phyloP scores from a whole-genome alignment of 257 asterid species.

The Buddleja alternifolia region DNA sequence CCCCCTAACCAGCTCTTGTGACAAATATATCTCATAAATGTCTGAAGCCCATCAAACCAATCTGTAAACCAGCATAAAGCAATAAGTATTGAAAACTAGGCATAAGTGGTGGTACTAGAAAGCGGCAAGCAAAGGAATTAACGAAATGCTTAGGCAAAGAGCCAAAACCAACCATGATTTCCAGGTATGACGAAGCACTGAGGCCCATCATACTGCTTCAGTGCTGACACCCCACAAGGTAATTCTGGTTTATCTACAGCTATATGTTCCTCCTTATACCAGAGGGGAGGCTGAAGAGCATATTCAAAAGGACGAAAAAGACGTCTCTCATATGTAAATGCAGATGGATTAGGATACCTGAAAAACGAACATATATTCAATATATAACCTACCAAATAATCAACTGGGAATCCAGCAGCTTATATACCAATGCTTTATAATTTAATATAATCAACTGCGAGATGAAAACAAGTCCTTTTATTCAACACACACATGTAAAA shows the following conservation, averaged over 20 bases:
- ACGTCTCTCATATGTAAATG: conserved; percentile 89
- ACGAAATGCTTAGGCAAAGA: conserved; percentile 5
- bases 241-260: conserved; percentile 94
- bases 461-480: background rate
- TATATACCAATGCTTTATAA: conserved; percentile 6
- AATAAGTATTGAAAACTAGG: background rate
- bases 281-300: conserved; percentile 94
- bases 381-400: conserved; percentile 4
- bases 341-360: conserved; percentile 98
- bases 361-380: conserved; percentile 23
- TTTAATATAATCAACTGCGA: background rate
- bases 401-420: conserved; percentile 15
- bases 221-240: conserved; percentile 65
- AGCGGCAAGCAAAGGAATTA: background rate
- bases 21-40: conserved; percentile 95
- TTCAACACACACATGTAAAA: conserved; percentile 13
- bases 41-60: conserved; percentile 99
- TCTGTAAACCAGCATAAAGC: conserved; percentile 50
- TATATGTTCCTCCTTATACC: conserved; percentile 87
- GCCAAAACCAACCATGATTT: conserved; percentile 76
- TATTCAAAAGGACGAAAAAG: conserved; percentile 93
- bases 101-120: background rate
- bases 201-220: conserved; percentile 86
- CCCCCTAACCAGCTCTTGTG: conserved; percentile 99
- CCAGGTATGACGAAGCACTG: conserved; percentile 97